Evolutionary conservation across 2,329 filamentous ascomycete genomes (phyloP), one percentile per base, ranked within the genome.

Genomic region (Nemania sp.): DNA sequence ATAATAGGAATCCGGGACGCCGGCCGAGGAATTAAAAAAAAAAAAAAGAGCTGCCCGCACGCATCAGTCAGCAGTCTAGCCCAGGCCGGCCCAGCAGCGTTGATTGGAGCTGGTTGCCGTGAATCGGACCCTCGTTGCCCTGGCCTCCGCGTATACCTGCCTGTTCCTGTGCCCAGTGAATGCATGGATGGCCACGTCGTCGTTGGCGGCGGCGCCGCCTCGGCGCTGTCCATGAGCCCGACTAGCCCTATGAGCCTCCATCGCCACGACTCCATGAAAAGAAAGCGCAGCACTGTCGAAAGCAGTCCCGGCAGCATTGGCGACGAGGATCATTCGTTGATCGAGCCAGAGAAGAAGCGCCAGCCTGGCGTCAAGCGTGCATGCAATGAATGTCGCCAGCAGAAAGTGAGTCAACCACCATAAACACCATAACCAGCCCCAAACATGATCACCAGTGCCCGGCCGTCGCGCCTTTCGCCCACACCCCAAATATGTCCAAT

Each of bases 381-480:
- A 5, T 93, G 89, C 73, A 92, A 92, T 68, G 89, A 93, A 72
- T 93, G 89, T 69, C 81, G 89, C 57, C 89, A 93, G 73, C 89
- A 93, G 73, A 93, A 93, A 79, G 89, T 90, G 75, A 80, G 76
- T 78, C 54, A 23, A 30, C 28, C 24, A 24, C 23, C 28, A 52
- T 15, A 49, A 9, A 24, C 26, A 44, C 30, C 30, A 40, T 34
- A 42, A 37, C 30, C 12, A 49, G 34, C 19, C 30, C 8, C 47
- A 42, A 9, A 15, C 22, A 19, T 34, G n/a, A n/a, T 39, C 28
- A 14, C 43, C 45, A 40, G 40, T 49, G 22, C 14, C 9, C n/a
- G n/a, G n/a, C n/a, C n/a, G n/a, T n/a, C n/a, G n/a, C n/a, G n/a
- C n/a, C n/a, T n/a, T n/a, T n/a, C n/a, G n/a, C n/a, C n/a, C n/a